Percentiles rank a stretch among this genome's conserved stretches.
Conservation (phyloP, 164 flowering plant genomes). For the Berberis thunbergii region DNA sequence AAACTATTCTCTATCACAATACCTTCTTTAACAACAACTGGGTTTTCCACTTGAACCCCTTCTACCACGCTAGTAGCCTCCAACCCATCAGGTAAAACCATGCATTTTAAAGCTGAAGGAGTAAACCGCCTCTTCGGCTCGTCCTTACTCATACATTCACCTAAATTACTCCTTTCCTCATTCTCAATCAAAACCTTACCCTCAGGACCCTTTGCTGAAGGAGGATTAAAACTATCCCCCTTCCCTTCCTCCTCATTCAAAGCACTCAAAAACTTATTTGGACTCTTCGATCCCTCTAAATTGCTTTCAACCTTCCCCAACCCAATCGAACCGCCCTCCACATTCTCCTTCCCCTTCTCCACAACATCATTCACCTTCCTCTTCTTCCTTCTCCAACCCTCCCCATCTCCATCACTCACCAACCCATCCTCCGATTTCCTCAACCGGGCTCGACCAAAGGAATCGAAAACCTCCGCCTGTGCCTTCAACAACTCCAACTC, state of each 20-base stretch:
- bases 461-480: background rate
- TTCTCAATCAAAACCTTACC: background rate
- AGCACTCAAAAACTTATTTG: background rate
- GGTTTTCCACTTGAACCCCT: background rate
- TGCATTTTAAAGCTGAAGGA: constrained; percentile 16
- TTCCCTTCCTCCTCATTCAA: background rate
- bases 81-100: background rate
- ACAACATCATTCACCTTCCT: background rate
- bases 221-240: background rate
- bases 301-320: background rate
- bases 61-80: background rate
- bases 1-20: too few relatives aligned
- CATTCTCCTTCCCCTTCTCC: background rate
- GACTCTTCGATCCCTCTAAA: background rate
- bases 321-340: background rate
- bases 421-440: background rate
- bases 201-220: background rate
- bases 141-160: background rate
- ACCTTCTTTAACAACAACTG: constrained; percentile 5
- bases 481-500: constrained; percentile 1
- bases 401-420: background rate
- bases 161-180: background rate
- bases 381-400: background rate
- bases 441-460: background rate
- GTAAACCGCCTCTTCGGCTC: constrained; percentile 27